A percentile compares a stretch with the other conserved stretches of the same genome.
Evolutionary conservation across 2,329 filamentous ascomycete genomes (phyloP).

Genomic region (Exserohilum turcica): DNA sequence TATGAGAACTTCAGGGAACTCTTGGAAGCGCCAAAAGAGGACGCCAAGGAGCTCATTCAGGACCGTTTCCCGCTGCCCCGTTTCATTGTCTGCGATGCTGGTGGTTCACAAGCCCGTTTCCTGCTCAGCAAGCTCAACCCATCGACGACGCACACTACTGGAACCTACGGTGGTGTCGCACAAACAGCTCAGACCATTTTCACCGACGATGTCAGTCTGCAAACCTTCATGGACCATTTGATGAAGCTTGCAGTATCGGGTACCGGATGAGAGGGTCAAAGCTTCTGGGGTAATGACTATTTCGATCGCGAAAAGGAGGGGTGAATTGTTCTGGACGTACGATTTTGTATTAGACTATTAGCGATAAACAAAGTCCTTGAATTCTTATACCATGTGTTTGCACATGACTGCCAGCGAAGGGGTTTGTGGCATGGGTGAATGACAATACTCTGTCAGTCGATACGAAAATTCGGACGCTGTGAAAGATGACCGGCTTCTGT

Average conservation of each 20-base stretch:
- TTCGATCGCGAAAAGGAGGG: background rate
- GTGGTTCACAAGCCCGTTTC: constrained; percentile 96
- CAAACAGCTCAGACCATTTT: constrained; percentile 97
- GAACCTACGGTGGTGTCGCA: constrained; percentile 85
- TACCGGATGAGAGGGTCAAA: constrained; percentile 28
- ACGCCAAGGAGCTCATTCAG: constrained; percentile 95
- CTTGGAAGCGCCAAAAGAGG: constrained; percentile 92
- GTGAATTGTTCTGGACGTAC: background rate
- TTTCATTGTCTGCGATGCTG: constrained; percentile 98
- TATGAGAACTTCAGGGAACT: constrained; percentile 94
- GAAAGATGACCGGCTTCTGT: too few species aligned
- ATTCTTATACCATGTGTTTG: background rate
- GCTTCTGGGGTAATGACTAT: background rate
- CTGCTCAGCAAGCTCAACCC: constrained; percentile 96
- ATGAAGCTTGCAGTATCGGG: constrained; percentile 73
- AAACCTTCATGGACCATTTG: constrained; percentile 99
- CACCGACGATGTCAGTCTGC: constrained; percentile 95
- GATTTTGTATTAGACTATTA: constrained; percentile 9
- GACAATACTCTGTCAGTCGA: too few species aligned
- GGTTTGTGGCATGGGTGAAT: background rate
- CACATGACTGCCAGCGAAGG: background rate
- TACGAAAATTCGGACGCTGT: too few species aligned
- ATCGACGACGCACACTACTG: constrained; percentile 92
- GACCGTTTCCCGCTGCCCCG: constrained; percentile 97
- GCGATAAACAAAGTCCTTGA: constrained; percentile 12